Evolutionary conservation across 23 red algal species (phyloP), one percentile per base, ranked within the genome.

Genomic region (Gracilariopsis chorda): DNA sequence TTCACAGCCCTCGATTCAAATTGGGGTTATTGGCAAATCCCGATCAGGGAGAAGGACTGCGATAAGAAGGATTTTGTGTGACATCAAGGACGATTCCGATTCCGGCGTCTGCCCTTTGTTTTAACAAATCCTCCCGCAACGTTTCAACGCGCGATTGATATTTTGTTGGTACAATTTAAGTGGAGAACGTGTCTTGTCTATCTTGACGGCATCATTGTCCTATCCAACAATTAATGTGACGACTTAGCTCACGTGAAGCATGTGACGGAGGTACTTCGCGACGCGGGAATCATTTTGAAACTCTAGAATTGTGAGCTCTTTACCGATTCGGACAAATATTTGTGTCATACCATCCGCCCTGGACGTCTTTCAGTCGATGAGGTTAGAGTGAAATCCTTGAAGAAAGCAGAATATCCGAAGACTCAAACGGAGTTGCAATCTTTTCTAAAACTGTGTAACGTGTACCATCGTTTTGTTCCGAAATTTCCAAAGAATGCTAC

Each of bases 21-120:
- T 62, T 1, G 25, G 19, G 78, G 78, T 16, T 82, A 82, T 40
- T 86, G 81, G 81, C 4, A 86, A 47, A 43, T 86, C 3, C 56
- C 56, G 0, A 2, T 86, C 11, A 39, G 25, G 52, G 32, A 86
- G 20, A 7, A 17, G 3, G 56, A 35, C 59, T 9, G 6, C 0
- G 1, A 86, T 32, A 86, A 86, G 81, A 35, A 56, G 0, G 49
- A 9, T 64, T 63, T 86, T 45, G 34, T 47, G 10, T 44, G 58
- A 2, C 57, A 48, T 28, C 23, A 9, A n/a, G 57, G 81, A 0
- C n/a, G 16, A 12, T 86, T 35, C 40, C 57, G 61, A 11, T 86
- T 48, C 58, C 39, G 20, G 48, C 35, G 57, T 0, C 36, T 70
- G 56, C 59, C 1, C n/a, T 86, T 86, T 47, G 81, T 56, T 23